Conservation (phyloP, 176 grass and related monocot genomes). For the Aegilops sharonensis region DNA sequence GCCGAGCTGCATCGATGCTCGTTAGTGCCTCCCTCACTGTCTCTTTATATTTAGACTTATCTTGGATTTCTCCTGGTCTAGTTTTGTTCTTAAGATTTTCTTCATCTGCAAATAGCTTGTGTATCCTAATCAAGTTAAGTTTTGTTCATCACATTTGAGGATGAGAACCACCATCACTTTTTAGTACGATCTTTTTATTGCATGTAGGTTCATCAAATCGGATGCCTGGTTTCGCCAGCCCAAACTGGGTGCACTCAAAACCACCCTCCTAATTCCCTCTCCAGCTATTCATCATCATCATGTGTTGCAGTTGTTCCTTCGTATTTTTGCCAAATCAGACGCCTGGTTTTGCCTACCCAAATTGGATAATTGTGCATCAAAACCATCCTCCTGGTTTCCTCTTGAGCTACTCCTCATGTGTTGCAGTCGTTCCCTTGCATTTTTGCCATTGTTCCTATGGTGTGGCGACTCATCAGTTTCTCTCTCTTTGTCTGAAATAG, state of each 20-base stretch:
- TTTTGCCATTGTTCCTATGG: too few species aligned
- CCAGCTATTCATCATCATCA: not conserved
- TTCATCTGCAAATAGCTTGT: not conserved
- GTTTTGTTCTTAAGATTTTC: not conserved
- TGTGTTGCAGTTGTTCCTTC: not conserved
- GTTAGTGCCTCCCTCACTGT: constrained; percentile 44
- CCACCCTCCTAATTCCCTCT: not conserved
- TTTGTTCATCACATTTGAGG: not conserved
- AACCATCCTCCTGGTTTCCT: not conserved
- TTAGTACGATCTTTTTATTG: not conserved
- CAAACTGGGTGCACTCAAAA: not conserved
- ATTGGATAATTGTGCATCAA: not conserved
- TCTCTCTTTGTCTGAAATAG: too few species aligned
- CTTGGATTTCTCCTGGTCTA: not conserved
- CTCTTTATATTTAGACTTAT: constrained; percentile 2
- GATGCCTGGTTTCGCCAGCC: not conserved
- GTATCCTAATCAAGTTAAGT: not conserved
- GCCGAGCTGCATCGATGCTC: constrained; percentile 78
- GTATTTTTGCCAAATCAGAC: not conserved
- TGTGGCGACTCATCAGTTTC: too few species aligned
- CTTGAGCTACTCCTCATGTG: not conserved
- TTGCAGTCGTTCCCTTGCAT: too few species aligned
- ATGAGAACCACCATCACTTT: not conserved
- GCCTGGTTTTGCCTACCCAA: not conserved
- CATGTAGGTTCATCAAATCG: not conserved